Base-by-base conservation (phyloP, 1,284 basidiomycete species). In the Austroboletus novae-zelandiae region DNA sequence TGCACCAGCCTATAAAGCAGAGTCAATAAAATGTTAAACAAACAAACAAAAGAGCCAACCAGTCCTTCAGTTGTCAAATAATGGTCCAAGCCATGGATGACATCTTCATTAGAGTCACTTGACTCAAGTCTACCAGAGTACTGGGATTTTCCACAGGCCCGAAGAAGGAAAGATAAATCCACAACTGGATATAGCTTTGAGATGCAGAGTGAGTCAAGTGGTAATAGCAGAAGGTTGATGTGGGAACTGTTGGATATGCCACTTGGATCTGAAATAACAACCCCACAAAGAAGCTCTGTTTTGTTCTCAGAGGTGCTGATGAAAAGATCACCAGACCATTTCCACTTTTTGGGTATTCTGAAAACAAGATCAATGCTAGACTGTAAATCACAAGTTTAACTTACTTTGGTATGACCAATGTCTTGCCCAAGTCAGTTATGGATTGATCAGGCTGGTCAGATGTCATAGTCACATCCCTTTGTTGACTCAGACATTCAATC, bases 41-140 rank as follows among this genome's bases (percentile, higher is more conserved):
- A 37, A 47, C 8, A 45, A 31, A 18, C 18, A 36, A 39, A 39
- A 61, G 43, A 36, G 51, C 69, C 17, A 54, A 80, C 81, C 66
- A 78, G 67, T 52, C 71, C 65, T 51, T 71, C 68, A 54, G 62
- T 70, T 23, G 57, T 56, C 74, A 88, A 74, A 53, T 79, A 78
- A 4, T 60, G 53, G 15, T 69, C 66, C 9, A 87, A 57, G 8
- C 73, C 69, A 35, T 61, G 62, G 43, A 86, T 65, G 0, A 69
- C 55, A 41, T 68, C 61, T 31, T 77, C 76, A 37, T 65, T 63
- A 13, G 67, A 62, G 6, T 68, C 70, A 13, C 76, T 57, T 41
- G 75, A 69, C 5, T 61, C 66, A n/a, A 79, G 55, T 47, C 61
- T 71, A 9, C 76, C 83, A 55, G 78, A 71, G 53, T 86, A 84